A percentile compares a stretch with the other conserved stretches of the same genome.
Conservation (phyloP, 176 grass and related monocot species). For the Oryza rufipogon region DNA sequence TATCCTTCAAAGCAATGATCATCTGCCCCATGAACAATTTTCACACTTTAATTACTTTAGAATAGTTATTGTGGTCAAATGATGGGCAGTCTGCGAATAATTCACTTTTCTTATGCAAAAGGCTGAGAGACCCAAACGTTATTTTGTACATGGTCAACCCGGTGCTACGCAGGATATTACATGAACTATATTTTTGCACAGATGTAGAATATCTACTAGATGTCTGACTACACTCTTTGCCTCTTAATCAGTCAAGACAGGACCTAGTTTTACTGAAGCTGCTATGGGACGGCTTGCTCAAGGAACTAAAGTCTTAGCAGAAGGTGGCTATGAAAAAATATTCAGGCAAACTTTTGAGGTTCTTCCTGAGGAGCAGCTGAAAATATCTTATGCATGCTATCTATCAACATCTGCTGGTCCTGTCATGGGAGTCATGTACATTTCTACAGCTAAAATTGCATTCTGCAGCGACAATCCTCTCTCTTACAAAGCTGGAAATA, state of each 20-base stretch:
- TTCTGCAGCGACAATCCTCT: slow-evolving; percentile 90
- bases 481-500: slow-evolving; percentile 81
- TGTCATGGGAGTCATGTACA: slow-evolving; percentile 90
- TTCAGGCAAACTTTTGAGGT: slow-evolving; percentile 84
- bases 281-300: slow-evolving; percentile 92
- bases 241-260: slow-evolving; percentile 72
- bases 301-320: slow-evolving; percentile 89
- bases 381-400: slow-evolving; percentile 79
- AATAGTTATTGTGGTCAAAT: slow-evolving; percentile 3
- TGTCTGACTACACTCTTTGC: slow-evolving; percentile 23
- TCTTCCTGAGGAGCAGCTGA: slow-evolving; percentile 75
- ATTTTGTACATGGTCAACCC: slow-evolving; percentile 17
- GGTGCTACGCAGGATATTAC: slow-evolving; percentile 10
- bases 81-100: neutral
- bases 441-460: slow-evolving; percentile 91
- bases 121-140: neutral
- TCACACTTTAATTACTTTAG: slow-evolving; percentile 13
- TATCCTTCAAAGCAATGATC: neutral
- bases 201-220: neutral
- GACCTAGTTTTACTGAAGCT: slow-evolving; percentile 84
- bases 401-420: slow-evolving; percentile 93
- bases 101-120: neutral
- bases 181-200: neutral
- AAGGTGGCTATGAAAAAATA: slow-evolving; percentile 95
- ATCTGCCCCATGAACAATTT: neutral